These are phyloP conservation scores for Penicillium sp. DNA, from an alignment of 2,329 filamentous ascomycete genomes.

Conservation along the genomic window DNA sequence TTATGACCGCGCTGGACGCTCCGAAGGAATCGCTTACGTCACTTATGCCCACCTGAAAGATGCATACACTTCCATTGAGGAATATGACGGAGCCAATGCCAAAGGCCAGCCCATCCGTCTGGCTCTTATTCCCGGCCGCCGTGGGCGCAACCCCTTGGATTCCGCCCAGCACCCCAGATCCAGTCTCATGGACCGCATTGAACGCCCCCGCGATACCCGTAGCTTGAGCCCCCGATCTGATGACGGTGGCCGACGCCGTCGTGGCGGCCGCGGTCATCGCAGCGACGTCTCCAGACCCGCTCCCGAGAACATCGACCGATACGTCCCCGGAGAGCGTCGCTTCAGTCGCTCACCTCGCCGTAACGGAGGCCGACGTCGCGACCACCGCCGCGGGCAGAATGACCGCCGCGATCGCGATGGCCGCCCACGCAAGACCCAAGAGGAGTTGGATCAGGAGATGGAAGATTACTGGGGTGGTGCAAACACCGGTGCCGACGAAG, in stretches of 20 bases:
- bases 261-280: constrained; percentile 48
- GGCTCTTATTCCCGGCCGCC: constrained; percentile 56
- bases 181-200: constrained; percentile 64
- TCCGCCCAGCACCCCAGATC: constrained; percentile 50
- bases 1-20: constrained; percentile 86
- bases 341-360: constrained; percentile 43
- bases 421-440: constrained; percentile 77
- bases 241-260: constrained; percentile 37
- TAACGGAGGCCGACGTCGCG: constrained; percentile 47
- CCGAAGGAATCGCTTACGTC: constrained; percentile 77
- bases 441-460: constrained; percentile 96
- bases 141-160: constrained; percentile 48
- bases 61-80: constrained; percentile 67
- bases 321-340: constrained; percentile 63
- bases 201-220: constrained; percentile 44
- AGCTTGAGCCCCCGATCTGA: constrained; percentile 43
- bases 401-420: constrained; percentile 46
- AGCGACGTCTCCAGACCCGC: constrained; percentile 53
- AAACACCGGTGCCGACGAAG: constrained; percentile 34
- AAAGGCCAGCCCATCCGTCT: constrained; percentile 81
- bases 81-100: constrained; percentile 87
- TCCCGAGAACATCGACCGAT: constrained; percentile 71
- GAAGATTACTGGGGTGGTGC: constrained; percentile 75
- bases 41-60: constrained; percentile 70
- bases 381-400: constrained; percentile 32